Evolutionary conservation across 2,329 filamentous ascomycete species (phyloP).

Genomic region (Fusarium sp.): DNA sequence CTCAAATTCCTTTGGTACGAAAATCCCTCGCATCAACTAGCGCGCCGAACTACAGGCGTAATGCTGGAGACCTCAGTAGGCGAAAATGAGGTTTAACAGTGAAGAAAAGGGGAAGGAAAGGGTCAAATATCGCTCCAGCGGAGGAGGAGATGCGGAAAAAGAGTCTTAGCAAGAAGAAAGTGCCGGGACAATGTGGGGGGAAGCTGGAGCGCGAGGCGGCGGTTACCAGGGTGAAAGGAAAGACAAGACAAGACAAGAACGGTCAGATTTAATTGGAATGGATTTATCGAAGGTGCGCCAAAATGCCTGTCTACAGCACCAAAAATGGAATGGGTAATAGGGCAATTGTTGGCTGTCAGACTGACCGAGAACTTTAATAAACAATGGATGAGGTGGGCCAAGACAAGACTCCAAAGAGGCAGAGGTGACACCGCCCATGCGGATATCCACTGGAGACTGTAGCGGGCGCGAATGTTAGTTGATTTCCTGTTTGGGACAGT

Average conservation of each 20-base stretch:
- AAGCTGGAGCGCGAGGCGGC: slow-evolving; percentile 6
- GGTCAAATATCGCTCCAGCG: slow-evolving; percentile 27
- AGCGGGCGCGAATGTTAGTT: slow-evolving; percentile 18
- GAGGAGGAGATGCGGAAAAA: slow-evolving; percentile 25
- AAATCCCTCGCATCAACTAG: slow-evolving; percentile 31
- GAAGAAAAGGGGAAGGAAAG: slow-evolving; percentile 21
- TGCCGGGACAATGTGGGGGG: slow-evolving; percentile 38
- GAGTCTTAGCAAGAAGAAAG: slow-evolving; percentile 31
- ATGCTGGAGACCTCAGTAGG: slow-evolving; percentile 7
- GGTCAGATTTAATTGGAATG: slow-evolving; percentile 20
- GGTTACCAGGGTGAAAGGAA: slow-evolving; percentile 13
- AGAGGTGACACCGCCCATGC: slow-evolving; percentile 1
- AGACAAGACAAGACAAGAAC: slow-evolving; percentile 2
- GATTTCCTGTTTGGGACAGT: slow-evolving; percentile 30
- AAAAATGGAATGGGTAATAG: background rate
- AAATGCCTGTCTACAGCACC: slow-evolving; percentile 10
- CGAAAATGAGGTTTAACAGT: slow-evolving; percentile 6
- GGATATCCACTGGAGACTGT: background rate
- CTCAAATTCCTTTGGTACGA: slow-evolving; percentile 17
- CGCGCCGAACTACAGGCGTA: slow-evolving; percentile 13
- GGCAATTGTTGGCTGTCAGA: background rate
- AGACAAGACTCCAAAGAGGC: background rate
- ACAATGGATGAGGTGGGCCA: slow-evolving; percentile 8
- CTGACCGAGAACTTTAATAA: background rate
- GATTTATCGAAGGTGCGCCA: slow-evolving; percentile 12